Evolutionary conservation across 495 filamentous ascomycete genomes (phyloP), one percentile per base, ranked within the genome.

Genomic region (Penicillium subrubescens): DNA sequence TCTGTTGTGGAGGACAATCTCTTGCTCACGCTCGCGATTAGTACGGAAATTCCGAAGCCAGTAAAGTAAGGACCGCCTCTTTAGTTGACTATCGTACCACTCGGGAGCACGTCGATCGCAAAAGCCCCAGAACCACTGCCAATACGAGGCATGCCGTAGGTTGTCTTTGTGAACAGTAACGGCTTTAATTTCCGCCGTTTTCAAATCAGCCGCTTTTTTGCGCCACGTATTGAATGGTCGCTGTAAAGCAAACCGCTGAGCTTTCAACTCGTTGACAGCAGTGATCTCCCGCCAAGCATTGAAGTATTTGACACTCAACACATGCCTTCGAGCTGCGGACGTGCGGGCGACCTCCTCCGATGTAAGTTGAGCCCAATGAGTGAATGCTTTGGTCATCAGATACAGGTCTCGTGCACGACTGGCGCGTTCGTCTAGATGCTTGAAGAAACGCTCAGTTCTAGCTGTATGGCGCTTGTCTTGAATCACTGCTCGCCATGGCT

Each of bases 211-310:
- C 15, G 78, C 66, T 48, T 78, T 81, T 41, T 78, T 78, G 50
- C 80, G 82, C 88, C 88, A 90, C 15, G 77, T 61, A 35, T 73
- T 70, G 60, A 90, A 83, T 35, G 87, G 88, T 54, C 83, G 86
- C 44, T 79, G 80, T 8, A 88, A 63, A 12, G 82, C 78, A 60
- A 89, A 89, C 11, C 86, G 80, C 44, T 87, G 85, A 2, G 88
- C 85, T 72, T 91, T 92, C 34, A 87, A 68, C 60, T 89, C 81
- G 67, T 92, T 90, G 48, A 90, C 86, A 8, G 81, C 82, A 12
- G 91, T 93, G 52, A 92, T 88, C 48, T 87, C 87, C 37, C 86
- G 83, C 91, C 91, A 95, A 4, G 87, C 88, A 66, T 88, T 87
- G 72, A 94, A 95, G 67, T 89, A 92, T 60, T 88, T 88, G 60